Percentiles rank a stretch among this genome's conserved stretches.
phyloP scores from a whole-genome alignment of 164 flowering plant genomes.

The Sextonia rubra region DNA sequence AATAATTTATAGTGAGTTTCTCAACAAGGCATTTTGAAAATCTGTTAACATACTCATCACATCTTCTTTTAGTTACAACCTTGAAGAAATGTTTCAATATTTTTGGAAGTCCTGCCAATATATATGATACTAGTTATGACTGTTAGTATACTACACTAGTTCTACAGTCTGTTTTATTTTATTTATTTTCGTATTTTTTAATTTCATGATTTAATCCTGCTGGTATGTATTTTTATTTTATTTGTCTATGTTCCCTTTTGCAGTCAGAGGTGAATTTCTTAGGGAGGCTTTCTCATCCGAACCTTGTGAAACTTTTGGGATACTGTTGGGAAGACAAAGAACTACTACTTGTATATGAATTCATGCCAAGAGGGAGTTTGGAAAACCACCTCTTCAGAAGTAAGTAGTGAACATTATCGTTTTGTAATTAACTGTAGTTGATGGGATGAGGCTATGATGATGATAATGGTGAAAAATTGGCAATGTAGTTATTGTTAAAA shows the following conservation, averaged over 20 bases:
- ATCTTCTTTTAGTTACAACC: not conserved
- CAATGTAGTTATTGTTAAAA: not conserved
- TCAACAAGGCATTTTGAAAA: not conserved
- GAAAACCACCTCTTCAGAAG: conserved; percentile 88
- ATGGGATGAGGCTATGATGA: too few relatives aligned
- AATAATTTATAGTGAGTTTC: too few relatives aligned
- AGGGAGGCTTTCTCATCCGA: conserved; percentile 81
- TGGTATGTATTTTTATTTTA: not conserved
- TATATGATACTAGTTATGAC: not conserved
- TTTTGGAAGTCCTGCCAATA: too few relatives aligned
- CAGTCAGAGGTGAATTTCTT: conserved; percentile 80
- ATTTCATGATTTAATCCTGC: not conserved
- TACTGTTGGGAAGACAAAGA: conserved; percentile 72
- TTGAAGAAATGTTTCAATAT: too few relatives aligned
- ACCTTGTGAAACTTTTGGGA: conserved; percentile 77
- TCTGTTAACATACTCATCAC: not conserved
- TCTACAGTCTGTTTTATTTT: too few relatives aligned
- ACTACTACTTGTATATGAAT: conserved; percentile 77
- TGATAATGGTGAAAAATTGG: too few relatives aligned
- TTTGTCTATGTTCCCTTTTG: conserved; percentile 8
- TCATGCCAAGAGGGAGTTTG: conserved; percentile 81
- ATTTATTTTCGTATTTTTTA: too few relatives aligned
- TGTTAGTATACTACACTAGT: not conserved
- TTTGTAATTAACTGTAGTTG: too few relatives aligned
- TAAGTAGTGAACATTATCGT: conserved; percentile 25